Evolutionary conservation across 2,329 filamentous ascomycete species (phyloP).

Genomic region (Mycosphaerella arachidis): DNA sequence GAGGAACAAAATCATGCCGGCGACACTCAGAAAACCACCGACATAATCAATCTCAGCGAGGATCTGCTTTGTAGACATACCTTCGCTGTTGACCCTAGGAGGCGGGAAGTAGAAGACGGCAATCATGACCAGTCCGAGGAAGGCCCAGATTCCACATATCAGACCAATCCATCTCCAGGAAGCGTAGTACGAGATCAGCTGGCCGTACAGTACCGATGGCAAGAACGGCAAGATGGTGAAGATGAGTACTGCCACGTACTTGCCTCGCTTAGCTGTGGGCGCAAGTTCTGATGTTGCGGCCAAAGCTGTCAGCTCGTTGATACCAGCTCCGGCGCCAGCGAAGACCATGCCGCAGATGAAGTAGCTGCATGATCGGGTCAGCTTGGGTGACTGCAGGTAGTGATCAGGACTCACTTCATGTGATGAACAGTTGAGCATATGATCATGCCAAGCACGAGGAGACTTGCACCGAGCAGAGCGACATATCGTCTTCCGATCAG

Average conservation of each 20-base stretch:
- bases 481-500: slow-evolving; percentile 59
- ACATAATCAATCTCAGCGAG: slow-evolving; percentile 48
- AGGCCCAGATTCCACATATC: slow-evolving; percentile 49
- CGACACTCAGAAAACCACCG: slow-evolving; percentile 48
- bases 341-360: slow-evolving; percentile 61
- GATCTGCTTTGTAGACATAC: slow-evolving; percentile 39
- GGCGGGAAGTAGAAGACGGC: slow-evolving; percentile 53
- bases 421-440: slow-evolving; percentile 53
- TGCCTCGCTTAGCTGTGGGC: slow-evolving; percentile 59
- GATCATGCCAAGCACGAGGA: slow-evolving; percentile 55
- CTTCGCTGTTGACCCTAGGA: slow-evolving; percentile 42
- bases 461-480: slow-evolving; percentile 49
- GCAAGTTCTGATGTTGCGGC: slow-evolving; percentile 65
- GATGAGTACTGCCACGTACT: slow-evolving; percentile 57
- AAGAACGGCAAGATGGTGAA: slow-evolving; percentile 60
- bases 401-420: slow-evolving; percentile 44
- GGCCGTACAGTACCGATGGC: slow-evolving; percentile 58
- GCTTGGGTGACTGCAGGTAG: slow-evolving; percentile 14
- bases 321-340: slow-evolving; percentile 60
- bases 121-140: slow-evolving; percentile 48
- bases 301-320: slow-evolving; percentile 64
- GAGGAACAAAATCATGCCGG: slow-evolving; percentile 50
- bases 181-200: slow-evolving; percentile 49
- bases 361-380: neutral
- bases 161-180: slow-evolving; percentile 54